These are phyloP conservation scores for Penicillium sp. DNA, from an alignment of 2,329 filamentous ascomycete species.

Conservation along the genomic window DNA sequence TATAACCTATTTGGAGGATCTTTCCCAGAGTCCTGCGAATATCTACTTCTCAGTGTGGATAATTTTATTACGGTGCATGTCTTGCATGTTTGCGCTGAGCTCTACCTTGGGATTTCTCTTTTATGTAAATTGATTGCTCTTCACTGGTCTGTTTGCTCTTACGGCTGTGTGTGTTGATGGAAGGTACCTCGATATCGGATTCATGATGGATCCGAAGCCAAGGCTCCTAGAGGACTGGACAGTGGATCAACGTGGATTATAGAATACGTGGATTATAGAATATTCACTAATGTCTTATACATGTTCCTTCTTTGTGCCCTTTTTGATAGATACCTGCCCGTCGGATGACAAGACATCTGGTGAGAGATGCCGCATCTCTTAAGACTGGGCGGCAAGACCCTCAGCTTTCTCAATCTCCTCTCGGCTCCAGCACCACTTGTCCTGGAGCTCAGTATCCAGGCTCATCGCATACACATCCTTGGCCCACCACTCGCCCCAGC, in stretches of 20 bases:
- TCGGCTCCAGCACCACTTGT: slow-evolving; percentile 22
- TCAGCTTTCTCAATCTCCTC: slow-evolving; percentile 21
- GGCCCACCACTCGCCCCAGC: slow-evolving; percentile 27
- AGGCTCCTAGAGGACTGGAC: too few species aligned
- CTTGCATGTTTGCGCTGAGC: slow-evolving; percentile 3
- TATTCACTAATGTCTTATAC: too few species aligned
- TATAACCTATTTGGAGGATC: slow-evolving; percentile 1
- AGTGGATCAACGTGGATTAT: too few species aligned
- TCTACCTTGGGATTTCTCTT: neutral
- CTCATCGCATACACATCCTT: slow-evolving; percentile 20
- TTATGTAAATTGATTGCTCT: too few species aligned
- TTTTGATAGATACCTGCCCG: too few species aligned
- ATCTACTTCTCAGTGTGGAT: slow-evolving; percentile 2
- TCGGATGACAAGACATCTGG: too few species aligned
- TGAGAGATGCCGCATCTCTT: neutral
- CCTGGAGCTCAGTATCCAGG: slow-evolving; percentile 16
- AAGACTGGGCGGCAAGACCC: slow-evolving; percentile 3
- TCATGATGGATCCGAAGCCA: too few species aligned
- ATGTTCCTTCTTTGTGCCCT: too few species aligned
- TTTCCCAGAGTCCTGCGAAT: neutral
- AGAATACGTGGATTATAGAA: too few species aligned
- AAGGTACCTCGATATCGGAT: too few species aligned
- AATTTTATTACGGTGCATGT: slow-evolving; percentile 7
- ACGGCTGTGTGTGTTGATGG: too few species aligned
- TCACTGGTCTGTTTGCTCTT: too few species aligned